Base-by-base conservation (phyloP, 495 filamentous ascomycete genomes). In the Aspergillus heteromorphus region DNA sequence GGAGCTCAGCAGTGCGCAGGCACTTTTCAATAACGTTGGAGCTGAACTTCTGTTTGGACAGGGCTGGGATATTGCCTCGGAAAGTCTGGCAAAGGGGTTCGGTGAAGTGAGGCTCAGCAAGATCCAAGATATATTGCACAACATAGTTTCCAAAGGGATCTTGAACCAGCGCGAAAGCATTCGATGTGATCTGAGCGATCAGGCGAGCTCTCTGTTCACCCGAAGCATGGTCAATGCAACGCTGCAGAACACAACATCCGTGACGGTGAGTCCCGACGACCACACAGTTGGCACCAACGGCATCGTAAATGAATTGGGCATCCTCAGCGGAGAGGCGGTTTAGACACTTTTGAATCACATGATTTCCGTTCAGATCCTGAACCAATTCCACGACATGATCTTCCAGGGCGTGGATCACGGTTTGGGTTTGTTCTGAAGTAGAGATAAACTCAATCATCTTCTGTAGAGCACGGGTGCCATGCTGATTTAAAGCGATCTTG, bases 131-230 rank as follows among this genome's bases (percentile, higher is more conserved):
- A 69, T 98, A 98, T 72, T 98, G 93, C 38, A 98, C 85, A 40
- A 98, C 93, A 62, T 98, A 98, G 68, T 98, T 98, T 60, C 93
- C 93, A 60, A 95, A 98, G 0, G 93, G 92, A 69, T 98, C 95
- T 65, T 96, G 91, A 13, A 97, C 90, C 10, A 98, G 83, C 14
- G 81, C 70, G 58, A 87, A 86, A 8, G 90, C 86, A 59, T 96
- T 85, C 20, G 79, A 73, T 2, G 91, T 96, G 65, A 98, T 97
- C 61, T 87, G 81, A 40, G 79, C 73, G 56, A 98, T 89, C 50
- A 98, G 77, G 71, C 88, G 88, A 55, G 83, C 79, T 74, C 95
- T 95, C 74, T 97, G 93, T 14, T 80, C 67, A 49, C 92, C 92
- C 16, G 91, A 88, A 21, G 93, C 93, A 70, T 98, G 93, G 56